phyloP scores from a whole-genome alignment of 1,139 yeast species.

The Hemisphaericaspora xylanilytica region DNA sequence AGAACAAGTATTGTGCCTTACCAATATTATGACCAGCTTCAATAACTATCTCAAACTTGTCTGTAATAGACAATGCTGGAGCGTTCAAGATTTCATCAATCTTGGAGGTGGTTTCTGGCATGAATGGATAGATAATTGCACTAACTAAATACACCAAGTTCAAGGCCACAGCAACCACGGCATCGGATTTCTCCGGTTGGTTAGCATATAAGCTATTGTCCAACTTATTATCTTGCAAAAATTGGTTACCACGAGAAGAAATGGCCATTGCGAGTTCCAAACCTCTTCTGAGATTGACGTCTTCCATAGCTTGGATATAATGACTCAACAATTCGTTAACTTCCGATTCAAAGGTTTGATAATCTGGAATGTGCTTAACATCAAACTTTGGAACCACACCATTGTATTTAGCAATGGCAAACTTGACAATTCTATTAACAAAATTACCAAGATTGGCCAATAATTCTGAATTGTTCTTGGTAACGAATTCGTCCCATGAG shows the following conservation, averaged over 20 bases:
- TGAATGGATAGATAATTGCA: slow-evolving; percentile 78
- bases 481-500: slow-evolving; percentile 94
- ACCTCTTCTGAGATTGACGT: slow-evolving; percentile 80
- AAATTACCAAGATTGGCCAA: slow-evolving; percentile 96
- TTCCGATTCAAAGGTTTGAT: slow-evolving; percentile 51
- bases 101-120: slow-evolving; percentile 77
- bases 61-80: slow-evolving; percentile 76
- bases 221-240: slow-evolving; percentile 91
- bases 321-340: slow-evolving; percentile 57
- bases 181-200: slow-evolving; percentile 79
- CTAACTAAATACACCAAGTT: slow-evolving; percentile 83
- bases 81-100: slow-evolving; percentile 80
- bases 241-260: slow-evolving; percentile 90
- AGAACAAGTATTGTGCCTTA: slow-evolving; percentile 86
- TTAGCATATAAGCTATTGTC: slow-evolving; percentile 82
- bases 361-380: slow-evolving; percentile 46
- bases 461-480: slow-evolving; percentile 88
- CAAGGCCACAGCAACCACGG: slow-evolving; percentile 88
- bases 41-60: slow-evolving; percentile 66
- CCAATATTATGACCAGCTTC: slow-evolving; percentile 84
- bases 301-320: slow-evolving; percentile 74
- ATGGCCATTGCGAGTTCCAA: slow-evolving; percentile 88
- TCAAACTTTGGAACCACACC: slow-evolving; percentile 78
- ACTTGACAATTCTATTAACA: slow-evolving; percentile 90
- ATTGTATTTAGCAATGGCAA: slow-evolving; percentile 84